Evolutionary conservation across 139 green algal genomes (phyloP), one percentile per base, ranked within the genome.

Genomic region (Pycnococcus provasolii): DNA sequence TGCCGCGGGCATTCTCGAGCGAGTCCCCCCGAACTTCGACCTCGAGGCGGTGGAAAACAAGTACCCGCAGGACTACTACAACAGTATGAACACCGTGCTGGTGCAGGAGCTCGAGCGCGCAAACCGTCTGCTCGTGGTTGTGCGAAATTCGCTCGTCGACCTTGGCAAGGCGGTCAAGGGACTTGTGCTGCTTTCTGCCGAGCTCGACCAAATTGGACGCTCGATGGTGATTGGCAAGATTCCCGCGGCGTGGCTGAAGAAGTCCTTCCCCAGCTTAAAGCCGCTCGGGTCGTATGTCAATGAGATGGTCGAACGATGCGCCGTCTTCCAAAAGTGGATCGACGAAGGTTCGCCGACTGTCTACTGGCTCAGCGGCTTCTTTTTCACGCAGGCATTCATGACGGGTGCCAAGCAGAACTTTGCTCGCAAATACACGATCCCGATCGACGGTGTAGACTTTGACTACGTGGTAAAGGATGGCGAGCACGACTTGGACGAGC

Each of bases 301-400:
- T 2, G 85, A 91, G 62, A 76, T 91, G 6, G 66, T 83, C 4
- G 81, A 85, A 44, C 77, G 85, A 26, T 44, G 84, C 39, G 60
- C 67, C 42, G 84, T 91, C 80, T 60, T 80, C 45, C 8, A 13
- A 41, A 45, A 59, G 0, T 92, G 86, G 86, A 78, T 91, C 45
- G 77, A 79, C 9, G 51, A 77, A 42, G 86, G 86, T 2, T 73
- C 79, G 39, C 85, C 86, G n/a, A 4, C 78, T 1, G 71, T 81
- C 48, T 91, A 85, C 77, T 91, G 86, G 86, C 82, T 92, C 63
- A 80, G 58, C n/a, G 86, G 86, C 62, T 92, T 92, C 76, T 91
- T 80, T 79, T 92, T 91, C 81, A 87, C 86, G 42, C 85, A 91
- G 60, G 86, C 83, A 2, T 90, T 90, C 76, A 69, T 88, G n/a